These are phyloP conservation scores for Globisporangium carolinianum DNA, from an alignment of 352 stramenopile genomes.

Conservation along the genomic window DNA sequence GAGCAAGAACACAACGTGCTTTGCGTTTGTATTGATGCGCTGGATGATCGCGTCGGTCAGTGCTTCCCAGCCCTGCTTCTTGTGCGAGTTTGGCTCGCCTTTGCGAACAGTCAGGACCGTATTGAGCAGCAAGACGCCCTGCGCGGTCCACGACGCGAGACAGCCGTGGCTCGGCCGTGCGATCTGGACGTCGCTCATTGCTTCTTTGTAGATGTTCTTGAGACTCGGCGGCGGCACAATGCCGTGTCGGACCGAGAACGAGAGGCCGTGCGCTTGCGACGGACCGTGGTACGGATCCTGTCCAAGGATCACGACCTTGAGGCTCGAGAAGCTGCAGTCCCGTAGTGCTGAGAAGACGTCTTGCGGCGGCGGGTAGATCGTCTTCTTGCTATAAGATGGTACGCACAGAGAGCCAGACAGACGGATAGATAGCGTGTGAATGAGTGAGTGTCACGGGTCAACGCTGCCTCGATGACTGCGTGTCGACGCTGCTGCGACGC, in stretches of 20 bases:
- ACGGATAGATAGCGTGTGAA: neutral
- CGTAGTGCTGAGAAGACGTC: conserved; percentile 90
- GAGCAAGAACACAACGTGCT: conserved; percentile 95
- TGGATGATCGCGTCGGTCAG: conserved; percentile 95
- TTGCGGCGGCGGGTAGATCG: conserved; percentile 79
- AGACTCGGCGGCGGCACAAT: conserved; percentile 91
- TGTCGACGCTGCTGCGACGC: neutral
- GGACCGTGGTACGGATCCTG: conserved; percentile 90
- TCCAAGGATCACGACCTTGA: conserved; percentile 93
- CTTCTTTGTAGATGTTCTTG: conserved; percentile 98
- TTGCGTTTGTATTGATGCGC: conserved; percentile 62
- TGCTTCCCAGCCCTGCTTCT: conserved; percentile 95
- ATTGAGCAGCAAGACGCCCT: conserved; percentile 98
- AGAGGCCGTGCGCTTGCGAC: conserved; percentile 80
- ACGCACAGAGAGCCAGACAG: too few relatives aligned
- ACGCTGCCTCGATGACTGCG: too few relatives aligned
- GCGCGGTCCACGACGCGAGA: conserved; percentile 89
- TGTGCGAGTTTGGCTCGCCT: conserved; percentile 92
- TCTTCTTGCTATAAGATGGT: conserved; percentile 35
- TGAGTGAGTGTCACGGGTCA: neutral
- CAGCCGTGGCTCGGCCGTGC: conserved; percentile 82
- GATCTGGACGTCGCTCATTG: conserved; percentile 73
- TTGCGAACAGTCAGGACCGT: conserved; percentile 94
- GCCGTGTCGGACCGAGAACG: conserved; percentile 89
- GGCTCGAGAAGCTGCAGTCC: conserved; percentile 73